A percentile compares a stretch with the other conserved stretches of the same genome.
These are phyloP conservation scores for Vicia sativa DNA, from an alignment of 306 rosid species.

Conservation along the genomic window DNA sequence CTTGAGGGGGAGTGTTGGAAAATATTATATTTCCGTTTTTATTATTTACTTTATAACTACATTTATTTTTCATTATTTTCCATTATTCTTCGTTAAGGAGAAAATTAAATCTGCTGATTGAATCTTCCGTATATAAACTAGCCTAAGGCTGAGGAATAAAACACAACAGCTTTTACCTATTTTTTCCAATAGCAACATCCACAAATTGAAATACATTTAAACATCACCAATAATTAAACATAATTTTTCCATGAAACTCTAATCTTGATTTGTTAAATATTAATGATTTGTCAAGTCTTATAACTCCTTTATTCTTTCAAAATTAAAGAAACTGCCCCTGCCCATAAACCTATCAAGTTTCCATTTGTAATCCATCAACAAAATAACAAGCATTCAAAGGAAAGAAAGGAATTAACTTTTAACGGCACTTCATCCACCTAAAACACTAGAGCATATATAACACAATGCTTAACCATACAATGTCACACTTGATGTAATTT, in stretches of 20 bases:
- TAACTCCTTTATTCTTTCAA: constrained; percentile 4
- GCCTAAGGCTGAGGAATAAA: too few species aligned
- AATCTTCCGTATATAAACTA: too few species aligned
- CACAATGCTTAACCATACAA: constrained; percentile 10
- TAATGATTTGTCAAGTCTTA: constrained; percentile 3
- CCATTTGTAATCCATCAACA: background rate
- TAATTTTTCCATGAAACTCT: constrained; percentile 6
- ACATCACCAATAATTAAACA: constrained; percentile 1
- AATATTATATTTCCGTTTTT: too few species aligned
- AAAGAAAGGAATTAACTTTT: constrained; percentile 17
- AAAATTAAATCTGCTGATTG: too few species aligned
- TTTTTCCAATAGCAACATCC: background rate
- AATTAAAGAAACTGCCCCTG: constrained; percentile 1
- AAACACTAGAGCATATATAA: constrained; percentile 27
- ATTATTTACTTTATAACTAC: too few species aligned
- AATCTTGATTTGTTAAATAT: background rate
- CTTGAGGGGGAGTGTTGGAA: too few species aligned
- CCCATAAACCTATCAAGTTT: constrained; percentile 14
- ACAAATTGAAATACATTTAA: background rate
- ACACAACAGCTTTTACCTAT: too few species aligned
- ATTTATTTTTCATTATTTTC: too few species aligned
- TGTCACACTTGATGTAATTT: constrained; percentile 10
- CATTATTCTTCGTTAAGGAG: too few species aligned
- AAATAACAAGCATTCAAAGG: constrained; percentile 8
- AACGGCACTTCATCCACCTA: background rate